Evolutionary conservation across 1,284 basidiomycete species (phyloP).

Genomic region (Rhodotorula sp.): DNA sequence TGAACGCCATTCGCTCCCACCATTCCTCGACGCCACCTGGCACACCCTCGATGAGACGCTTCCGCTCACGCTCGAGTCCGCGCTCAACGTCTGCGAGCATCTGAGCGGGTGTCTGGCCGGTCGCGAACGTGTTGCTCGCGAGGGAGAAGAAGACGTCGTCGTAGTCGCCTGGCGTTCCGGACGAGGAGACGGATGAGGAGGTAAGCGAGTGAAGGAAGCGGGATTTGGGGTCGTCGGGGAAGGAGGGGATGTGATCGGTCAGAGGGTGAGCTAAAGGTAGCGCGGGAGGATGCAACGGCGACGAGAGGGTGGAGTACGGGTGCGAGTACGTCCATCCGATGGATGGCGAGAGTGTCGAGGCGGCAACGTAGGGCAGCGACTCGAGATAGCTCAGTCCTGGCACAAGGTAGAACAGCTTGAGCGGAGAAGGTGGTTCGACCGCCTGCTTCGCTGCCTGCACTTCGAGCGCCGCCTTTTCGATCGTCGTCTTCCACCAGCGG

Average conservation of each 20-base stretch:
- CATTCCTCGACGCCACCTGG: constrained; percentile 64
- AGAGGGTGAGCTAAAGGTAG: constrained; percentile 52
- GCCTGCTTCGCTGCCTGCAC: neutral
- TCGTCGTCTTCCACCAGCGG: constrained; percentile 83
- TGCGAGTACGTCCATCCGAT: constrained; percentile 68
- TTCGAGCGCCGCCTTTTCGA: constrained; percentile 57
- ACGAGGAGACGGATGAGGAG: constrained; percentile 50
- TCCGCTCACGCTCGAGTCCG: constrained; percentile 37
- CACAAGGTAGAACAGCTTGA: constrained; percentile 60
- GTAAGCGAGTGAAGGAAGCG: constrained; percentile 85
- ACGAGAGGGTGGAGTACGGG: constrained; percentile 62
- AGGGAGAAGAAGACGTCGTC: constrained; percentile 55
- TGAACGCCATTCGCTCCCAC: constrained; percentile 90
- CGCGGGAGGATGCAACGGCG: constrained; percentile 57
- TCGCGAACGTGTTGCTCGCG: constrained; percentile 57
- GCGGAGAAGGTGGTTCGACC: neutral
- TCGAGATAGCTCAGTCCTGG: constrained; percentile 71
- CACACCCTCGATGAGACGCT: constrained; percentile 38
- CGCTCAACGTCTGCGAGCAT: constrained; percentile 12
- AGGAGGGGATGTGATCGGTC: constrained; percentile 74
- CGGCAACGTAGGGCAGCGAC: constrained; percentile 60
- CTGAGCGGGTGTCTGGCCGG: constrained; percentile 35
- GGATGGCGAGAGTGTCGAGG: constrained; percentile 10
- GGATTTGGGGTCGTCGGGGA: constrained; percentile 90
- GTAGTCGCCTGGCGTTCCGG: constrained; percentile 61